phyloP scores from a whole-genome alignment of 495 filamentous ascomycete species.

The Podospora anserina region DNA sequence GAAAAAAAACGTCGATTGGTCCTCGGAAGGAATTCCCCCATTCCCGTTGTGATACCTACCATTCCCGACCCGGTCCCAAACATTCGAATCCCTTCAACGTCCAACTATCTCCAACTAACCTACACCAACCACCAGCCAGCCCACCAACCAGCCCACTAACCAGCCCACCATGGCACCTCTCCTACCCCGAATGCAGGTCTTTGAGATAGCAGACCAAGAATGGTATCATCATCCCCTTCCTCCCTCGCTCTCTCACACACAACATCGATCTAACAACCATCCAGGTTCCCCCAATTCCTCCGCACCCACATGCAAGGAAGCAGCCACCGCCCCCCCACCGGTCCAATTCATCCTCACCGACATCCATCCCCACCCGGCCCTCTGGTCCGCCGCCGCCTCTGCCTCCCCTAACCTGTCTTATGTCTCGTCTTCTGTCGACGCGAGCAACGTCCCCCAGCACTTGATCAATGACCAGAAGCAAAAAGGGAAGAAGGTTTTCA shows the following conservation, averaged over 20 bases:
- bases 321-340: conserved; percentile 22
- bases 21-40: neutral
- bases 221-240: conserved; percentile 38
- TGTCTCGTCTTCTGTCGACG: conserved; percentile 59
- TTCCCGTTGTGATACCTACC: conserved; percentile 8
- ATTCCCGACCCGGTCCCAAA: neutral
- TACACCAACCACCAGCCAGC: neutral
- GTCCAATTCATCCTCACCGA: conserved; percentile 68
- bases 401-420: conserved; percentile 52
- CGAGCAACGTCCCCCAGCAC: conserved; percentile 48
- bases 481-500: conserved; percentile 51
- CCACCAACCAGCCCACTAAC: conserved; percentile 21
- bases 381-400: conserved; percentile 55
- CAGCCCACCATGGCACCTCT: conserved; percentile 44
- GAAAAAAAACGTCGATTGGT: neutral
- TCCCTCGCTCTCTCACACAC: neutral
- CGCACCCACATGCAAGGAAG: conserved; percentile 46
- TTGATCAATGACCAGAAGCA: conserved; percentile 40
- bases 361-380: conserved; percentile 60
- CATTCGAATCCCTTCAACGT: neutral
- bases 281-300: conserved; percentile 54
- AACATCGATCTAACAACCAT: too few relatives aligned
- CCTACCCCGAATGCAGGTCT: conserved; percentile 53
- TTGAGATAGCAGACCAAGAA: conserved; percentile 53
- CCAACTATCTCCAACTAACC: neutral